These are phyloP conservation scores for Xylaria sp. DNA, from an alignment of 2,329 filamentous ascomycete genomes.

Conservation along the genomic window DNA sequence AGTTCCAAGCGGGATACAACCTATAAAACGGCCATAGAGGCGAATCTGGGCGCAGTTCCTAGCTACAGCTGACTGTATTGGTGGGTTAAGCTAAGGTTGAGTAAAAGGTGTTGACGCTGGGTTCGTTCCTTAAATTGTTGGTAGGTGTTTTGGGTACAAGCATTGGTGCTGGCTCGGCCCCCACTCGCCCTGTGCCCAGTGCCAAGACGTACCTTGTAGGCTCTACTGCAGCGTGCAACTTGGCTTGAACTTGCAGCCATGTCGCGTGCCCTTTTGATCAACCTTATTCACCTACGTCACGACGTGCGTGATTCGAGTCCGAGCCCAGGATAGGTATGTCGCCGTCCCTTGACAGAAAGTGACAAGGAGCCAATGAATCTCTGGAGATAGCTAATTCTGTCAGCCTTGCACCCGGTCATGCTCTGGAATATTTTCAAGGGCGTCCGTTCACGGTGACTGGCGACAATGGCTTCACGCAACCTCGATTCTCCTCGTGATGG, in stretches of 20 bases:
- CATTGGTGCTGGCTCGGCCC: too few relatives aligned
- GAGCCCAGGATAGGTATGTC: not conserved
- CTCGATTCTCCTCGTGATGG: constrained; percentile 29
- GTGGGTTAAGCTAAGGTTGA: not conserved
- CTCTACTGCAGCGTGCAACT: too few relatives aligned
- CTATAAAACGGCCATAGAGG: not conserved
- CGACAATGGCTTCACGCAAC: constrained; percentile 46
- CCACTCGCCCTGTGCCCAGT: too few relatives aligned
- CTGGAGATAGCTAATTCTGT: too few relatives aligned
- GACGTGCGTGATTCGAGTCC: too few relatives aligned
- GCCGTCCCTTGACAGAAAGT: not conserved
- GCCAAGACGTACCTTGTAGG: too few relatives aligned
- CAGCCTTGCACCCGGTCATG: constrained; percentile 40
- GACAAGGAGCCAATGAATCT: too few relatives aligned
- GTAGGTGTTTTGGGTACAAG: too few relatives aligned
- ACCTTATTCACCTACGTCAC: too few relatives aligned
- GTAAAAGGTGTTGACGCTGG: not conserved
- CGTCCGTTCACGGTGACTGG: constrained; percentile 51
- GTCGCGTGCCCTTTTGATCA: too few relatives aligned
- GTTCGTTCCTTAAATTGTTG: not conserved
- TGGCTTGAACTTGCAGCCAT: too few relatives aligned
- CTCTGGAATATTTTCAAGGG: constrained; percentile 45
- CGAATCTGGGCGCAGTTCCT: not conserved
- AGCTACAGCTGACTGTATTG: too few relatives aligned
- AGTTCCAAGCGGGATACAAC: not conserved